Evolutionary conservation across 768 basidiomycete genomes (phyloP), one percentile per base, ranked within the genome.

Genomic region (Agaricus subrufescens): DNA sequence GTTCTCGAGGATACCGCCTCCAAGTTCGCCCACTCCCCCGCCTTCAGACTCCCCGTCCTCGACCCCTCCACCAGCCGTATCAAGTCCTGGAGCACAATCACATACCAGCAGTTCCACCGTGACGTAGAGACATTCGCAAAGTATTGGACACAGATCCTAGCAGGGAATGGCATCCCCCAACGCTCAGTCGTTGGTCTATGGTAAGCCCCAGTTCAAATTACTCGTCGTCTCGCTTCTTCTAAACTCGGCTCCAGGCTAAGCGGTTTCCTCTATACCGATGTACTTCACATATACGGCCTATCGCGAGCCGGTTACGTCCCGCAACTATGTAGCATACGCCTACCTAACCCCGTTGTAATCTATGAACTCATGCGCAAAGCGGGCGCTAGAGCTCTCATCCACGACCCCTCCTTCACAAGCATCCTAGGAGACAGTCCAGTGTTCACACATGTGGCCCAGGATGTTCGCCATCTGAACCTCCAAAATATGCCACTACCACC

Each of bases 281-380:
- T 85, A 31, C 70, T 91, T 23, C 85, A 87, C 60, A 84, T 91
- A 58, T 90, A 89, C 65, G 84, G 83, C 52, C 71, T 91, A 58
- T 84, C 86, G 12, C 76, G 88, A 64, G 89, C 89, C 5, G 88
- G 88, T 4, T 91, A 84, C 67, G 72, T 89, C 59, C 89, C 89
- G 0, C 89, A 91, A 60, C 69, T 91, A 14, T 88, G 91, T 74
- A 87, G 86, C 65, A 72, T 90, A 58, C 80, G 86, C n/a, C 78
- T 91, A 29, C 86, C 89, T 19, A 89, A 84, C 61, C 84, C 87
- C 43, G 73, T 74, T 30, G 83, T 91, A 42, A 77, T 91, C 64
- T 82, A 82, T 61, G 87, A 91, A 62, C 75, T 91, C 23, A 75
- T 91, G 47, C 69, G 67, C n/a, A 80, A 73, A 65, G 83, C 86